Percentiles rank a stretch among this genome's conserved stretches.
phyloP scores from a whole-genome alignment of 2,329 filamentous ascomycete species.

The Fusarium sp. region DNA sequence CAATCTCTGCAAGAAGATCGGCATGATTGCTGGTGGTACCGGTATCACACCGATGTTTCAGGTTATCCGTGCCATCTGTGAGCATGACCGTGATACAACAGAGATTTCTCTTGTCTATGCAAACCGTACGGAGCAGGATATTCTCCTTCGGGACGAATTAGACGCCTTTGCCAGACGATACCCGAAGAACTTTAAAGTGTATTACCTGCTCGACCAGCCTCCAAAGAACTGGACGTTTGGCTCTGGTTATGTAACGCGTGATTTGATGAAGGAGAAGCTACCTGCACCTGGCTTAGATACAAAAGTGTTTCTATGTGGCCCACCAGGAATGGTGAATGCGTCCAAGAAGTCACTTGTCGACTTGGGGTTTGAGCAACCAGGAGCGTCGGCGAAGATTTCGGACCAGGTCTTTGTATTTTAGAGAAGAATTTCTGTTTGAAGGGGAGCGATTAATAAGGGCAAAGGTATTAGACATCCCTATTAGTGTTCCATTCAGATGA shows the following conservation, averaged over 20 bases:
- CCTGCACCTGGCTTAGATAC: constrained; percentile 61
- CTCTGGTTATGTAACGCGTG: constrained; percentile 65
- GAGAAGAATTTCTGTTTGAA: too few species aligned
- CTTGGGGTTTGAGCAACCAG: constrained; percentile 67
- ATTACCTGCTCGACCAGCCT: constrained; percentile 68
- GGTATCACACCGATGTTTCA: constrained; percentile 61
- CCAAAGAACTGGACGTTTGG: constrained; percentile 63
- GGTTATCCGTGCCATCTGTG: constrained; percentile 74
- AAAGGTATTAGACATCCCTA: too few species aligned
- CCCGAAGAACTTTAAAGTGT: constrained; percentile 68
- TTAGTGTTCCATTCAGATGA: too few species aligned
- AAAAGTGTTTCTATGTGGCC: constrained; percentile 73
- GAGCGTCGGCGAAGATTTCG: constrained; percentile 64
- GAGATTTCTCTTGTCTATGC: constrained; percentile 71
- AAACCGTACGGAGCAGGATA: constrained; percentile 71
- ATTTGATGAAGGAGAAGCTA: constrained; percentile 65
- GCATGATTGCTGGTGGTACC: constrained; percentile 67
- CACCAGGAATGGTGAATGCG: constrained; percentile 72
- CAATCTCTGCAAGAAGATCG: constrained; percentile 61
- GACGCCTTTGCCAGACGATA: constrained; percentile 67
- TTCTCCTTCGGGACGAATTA: constrained; percentile 69
- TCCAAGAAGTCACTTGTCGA: constrained; percentile 65
- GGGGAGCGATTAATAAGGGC: too few species aligned
- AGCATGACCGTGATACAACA: constrained; percentile 70
- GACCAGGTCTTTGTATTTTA: constrained; percentile 66